Evolutionary conservation across 2,329 filamentous ascomycete genomes (phyloP), one percentile per base, ranked within the genome.

Genomic region (Pseudogymnoascus sp.): DNA sequence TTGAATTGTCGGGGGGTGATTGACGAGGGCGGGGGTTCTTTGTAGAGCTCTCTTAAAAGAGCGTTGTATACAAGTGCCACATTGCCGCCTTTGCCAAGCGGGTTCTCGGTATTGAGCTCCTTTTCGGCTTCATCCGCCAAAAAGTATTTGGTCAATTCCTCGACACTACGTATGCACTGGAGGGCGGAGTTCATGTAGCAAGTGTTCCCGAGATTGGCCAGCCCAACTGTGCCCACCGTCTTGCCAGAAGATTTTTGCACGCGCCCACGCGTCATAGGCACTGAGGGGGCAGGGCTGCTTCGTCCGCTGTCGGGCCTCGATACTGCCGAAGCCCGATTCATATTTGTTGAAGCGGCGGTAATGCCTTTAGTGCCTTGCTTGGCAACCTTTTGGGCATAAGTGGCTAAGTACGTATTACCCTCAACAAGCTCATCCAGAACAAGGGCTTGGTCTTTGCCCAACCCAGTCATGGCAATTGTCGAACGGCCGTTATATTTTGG

Each of bases 171-270:
- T 62, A 99, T 85, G 74, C 95, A 99, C 74, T 99, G 95, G 63
- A 98, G 80, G 8, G 95, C 95, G 21, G 93, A 96, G 76, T 98
- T 98, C 93, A 98, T 97, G 78, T 99, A 99, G 77, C 95, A 99
- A 0, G 95, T 98, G 72, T 99, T 99, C 60, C 95, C 95, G 13
- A 99, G 79, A 72, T 99, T 99, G 68, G 85, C 86, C 62, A 99
- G 79, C 36, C 95, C 95, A 45, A 93, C 90, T 43, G 88, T 89
- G 34, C 95, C 95, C 36, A 86, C 77, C 11, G 85, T 85, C 67
- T 87, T 86, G 8, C 90, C 90, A 41, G 86, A 85, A 41, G 86
- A 84, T 69, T 85, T 87, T 66, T 88, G 85, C 6, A 83, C 78
- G 64, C 90, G 84, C 45, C 91, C 91, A 68, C 92, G 83, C 0